Evolutionary conservation across 176 grass and related monocot species (phyloP), one percentile per base, ranked within the genome.

Genomic region (Hordeum marinum): DNA sequence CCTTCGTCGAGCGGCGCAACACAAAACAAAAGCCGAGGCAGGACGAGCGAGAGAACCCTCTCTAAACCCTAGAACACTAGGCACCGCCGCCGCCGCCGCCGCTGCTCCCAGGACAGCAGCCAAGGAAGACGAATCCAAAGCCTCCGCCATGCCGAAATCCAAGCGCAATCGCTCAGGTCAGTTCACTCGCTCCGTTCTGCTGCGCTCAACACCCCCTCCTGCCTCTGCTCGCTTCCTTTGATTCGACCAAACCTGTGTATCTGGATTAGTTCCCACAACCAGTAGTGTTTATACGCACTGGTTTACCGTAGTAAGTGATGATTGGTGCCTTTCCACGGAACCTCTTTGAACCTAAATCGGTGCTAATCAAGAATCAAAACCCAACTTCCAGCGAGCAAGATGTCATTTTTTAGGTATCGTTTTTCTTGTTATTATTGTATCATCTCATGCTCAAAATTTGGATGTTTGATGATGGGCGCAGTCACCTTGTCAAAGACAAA

Each of bases 401-500:
- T 42, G 34, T 4, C 18, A 17, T 52, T 52, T 39, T 39, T 39
- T 8, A 39, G 37, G 37, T 39, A 39, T 39, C 37, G 9, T 8
- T 39, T 21, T 52, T 8, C 54, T 0, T 25, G 2, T 1, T 39
- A 31, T 68, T 29, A n/a, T 2, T 84, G 2, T 66, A 4, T 39
- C 59, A 27, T 18, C 27, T 62, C 54, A 66, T 48, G 42, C 37
- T 25, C 11, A 8, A 42, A 74, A 63, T 3, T 31, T 85, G 9
- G 9, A 31, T 66, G 45, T 43, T 52, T 67, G 41, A 17, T 72
- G 23, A 6, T 82, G 61, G 11, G 1, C 29, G 72, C 89, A 94
- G 92, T 97, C 23, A 97, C 95, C 67, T 64, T 97, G 27, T 97
- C 96, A 0, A 95, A 95, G 77, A 89, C 91, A 58, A 94, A 89